Percentiles rank a stretch among this genome's conserved stretches.
phyloP scores from a whole-genome alignment of 164 flowering plant genomes.

The Magnolia changhungtana region DNA sequence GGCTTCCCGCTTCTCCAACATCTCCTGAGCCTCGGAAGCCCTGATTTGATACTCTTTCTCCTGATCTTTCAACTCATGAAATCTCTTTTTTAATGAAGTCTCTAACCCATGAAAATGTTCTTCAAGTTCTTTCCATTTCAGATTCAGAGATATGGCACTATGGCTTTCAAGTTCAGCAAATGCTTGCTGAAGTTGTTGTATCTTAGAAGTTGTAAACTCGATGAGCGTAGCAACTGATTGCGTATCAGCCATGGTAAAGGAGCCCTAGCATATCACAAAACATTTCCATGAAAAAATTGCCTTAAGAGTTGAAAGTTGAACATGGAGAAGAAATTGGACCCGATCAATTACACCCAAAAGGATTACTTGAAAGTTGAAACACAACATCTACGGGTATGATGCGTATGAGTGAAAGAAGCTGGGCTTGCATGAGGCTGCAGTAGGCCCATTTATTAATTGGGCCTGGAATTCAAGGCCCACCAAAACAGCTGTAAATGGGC shows the following conservation, averaged over 20 bases:
- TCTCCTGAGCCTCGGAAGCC: slow-evolving; percentile 49
- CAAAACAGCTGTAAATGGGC: no score
- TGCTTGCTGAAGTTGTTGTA: slow-evolving; percentile 94
- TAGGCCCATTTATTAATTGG: background rate
- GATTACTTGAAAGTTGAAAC: background rate
- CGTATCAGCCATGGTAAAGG: slow-evolving; percentile 58
- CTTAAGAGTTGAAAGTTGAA: no score
- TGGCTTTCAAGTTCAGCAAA: slow-evolving; percentile 94
- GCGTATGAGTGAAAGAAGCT: background rate
- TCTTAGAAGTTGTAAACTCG: slow-evolving; percentile 78
- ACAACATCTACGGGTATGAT: background rate
- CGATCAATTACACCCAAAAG: background rate
- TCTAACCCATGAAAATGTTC: slow-evolving; percentile 93
- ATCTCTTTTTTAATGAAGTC: slow-evolving; percentile 83
- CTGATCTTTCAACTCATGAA: slow-evolving; percentile 80
- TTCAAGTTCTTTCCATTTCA: slow-evolving; percentile 97
- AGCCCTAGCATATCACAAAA: slow-evolving; percentile 14
- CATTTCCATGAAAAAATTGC: background rate
- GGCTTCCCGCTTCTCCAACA: slow-evolving; percentile 71
- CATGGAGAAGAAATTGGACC: background rate
- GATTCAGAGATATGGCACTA: slow-evolving; percentile 74
- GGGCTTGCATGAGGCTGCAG: background rate
- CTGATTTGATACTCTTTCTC: slow-evolving; percentile 70
- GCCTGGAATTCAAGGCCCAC: no score
- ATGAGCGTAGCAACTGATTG: slow-evolving; percentile 67